Conservation (phyloP, 495 filamentous ascomycete species). For the Xylaria sp. region DNA sequence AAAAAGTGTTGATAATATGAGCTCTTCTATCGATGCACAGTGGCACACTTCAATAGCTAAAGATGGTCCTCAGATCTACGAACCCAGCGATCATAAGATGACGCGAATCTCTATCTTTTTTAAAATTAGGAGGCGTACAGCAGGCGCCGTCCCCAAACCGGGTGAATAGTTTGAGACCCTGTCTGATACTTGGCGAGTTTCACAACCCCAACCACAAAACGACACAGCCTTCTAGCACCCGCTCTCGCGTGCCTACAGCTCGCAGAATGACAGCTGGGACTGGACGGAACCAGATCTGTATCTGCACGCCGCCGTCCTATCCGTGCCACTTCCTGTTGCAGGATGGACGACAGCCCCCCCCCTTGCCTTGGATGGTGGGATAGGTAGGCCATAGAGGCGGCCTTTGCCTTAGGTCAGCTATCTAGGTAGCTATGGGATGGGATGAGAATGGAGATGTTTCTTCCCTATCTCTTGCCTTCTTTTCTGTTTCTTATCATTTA, state of each 20-base stretch:
- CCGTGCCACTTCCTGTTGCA: constrained; percentile 11
- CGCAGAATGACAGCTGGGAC: not conserved
- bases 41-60: not conserved
- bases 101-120: not conserved
- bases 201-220: constrained; percentile 16
- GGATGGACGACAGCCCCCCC: not conserved
- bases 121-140: constrained; percentile 9
- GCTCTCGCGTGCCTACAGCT: not conserved
- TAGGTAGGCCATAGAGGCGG: not conserved
- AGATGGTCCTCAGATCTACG: constrained; percentile 5
- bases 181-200: constrained; percentile 22
- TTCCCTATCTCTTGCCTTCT: not conserved
- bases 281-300: constrained; percentile 8
- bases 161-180: constrained; percentile 13
- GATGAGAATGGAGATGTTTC: not conserved
- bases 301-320: not conserved
- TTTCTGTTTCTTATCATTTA: not conserved
- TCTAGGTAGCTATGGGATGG: not conserved
- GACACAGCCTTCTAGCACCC: constrained; percentile 14
- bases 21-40: not conserved
- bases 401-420: not conserved
- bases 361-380: not conserved
- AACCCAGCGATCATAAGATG: constrained; percentile 4
- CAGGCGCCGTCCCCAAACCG: constrained; percentile 16
- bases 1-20: not conserved